A percentile compares a stretch with the other conserved stretches of the same genome.
Evolutionary conservation across 352 stramenopile genomes (phyloP).

Genomic region (Hyphochytrium catenoides): DNA sequence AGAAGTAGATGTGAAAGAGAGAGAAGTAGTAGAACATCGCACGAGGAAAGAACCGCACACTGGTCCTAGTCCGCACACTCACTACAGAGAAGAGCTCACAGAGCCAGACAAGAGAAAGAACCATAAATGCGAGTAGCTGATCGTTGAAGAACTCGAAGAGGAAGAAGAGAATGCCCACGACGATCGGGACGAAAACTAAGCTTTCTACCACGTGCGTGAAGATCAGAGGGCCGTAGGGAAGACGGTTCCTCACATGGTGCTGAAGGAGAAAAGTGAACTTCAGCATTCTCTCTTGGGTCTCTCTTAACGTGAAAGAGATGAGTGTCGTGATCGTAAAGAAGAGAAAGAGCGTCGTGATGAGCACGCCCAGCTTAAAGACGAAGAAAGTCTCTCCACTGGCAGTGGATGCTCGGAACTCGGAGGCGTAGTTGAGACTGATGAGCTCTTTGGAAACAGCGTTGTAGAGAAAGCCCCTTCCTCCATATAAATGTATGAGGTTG

Average conservation of each 20-base stretch:
- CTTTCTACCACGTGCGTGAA: constrained; percentile 68
- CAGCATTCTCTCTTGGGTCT: constrained; percentile 78
- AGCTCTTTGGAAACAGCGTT: constrained; percentile 24
- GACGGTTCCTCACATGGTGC: constrained; percentile 31
- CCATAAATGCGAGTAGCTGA: constrained; percentile 60
- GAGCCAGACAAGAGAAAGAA: constrained; percentile 62
- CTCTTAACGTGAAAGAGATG: constrained; percentile 68
- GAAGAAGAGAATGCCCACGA: constrained; percentile 88
- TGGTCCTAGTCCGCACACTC: constrained; percentile 36
- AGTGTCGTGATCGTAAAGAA: constrained; percentile 82
- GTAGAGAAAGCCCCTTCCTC: constrained; percentile 27
- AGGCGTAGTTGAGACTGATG: constrained; percentile 36
- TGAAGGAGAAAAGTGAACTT: constrained; percentile 74
- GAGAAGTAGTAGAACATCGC: constrained; percentile 81
- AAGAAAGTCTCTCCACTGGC: constrained; percentile 8
- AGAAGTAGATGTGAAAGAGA: constrained; percentile 85
- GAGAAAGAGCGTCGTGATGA: constrained; percentile 70
- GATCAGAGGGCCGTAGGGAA: constrained; percentile 45
- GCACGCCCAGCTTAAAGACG: constrained; percentile 58
- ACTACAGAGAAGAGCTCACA: constrained; percentile 73
- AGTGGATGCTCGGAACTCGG: constrained; percentile 19
- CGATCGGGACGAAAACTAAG: constrained; percentile 76
- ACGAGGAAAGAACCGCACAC: constrained; percentile 50
- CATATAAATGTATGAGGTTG: constrained; percentile 40
- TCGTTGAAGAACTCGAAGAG: constrained; percentile 84